Evolutionary conservation across 1,284 basidiomycete genomes (phyloP).

Genomic region (Salmacisia buchloeana): DNA sequence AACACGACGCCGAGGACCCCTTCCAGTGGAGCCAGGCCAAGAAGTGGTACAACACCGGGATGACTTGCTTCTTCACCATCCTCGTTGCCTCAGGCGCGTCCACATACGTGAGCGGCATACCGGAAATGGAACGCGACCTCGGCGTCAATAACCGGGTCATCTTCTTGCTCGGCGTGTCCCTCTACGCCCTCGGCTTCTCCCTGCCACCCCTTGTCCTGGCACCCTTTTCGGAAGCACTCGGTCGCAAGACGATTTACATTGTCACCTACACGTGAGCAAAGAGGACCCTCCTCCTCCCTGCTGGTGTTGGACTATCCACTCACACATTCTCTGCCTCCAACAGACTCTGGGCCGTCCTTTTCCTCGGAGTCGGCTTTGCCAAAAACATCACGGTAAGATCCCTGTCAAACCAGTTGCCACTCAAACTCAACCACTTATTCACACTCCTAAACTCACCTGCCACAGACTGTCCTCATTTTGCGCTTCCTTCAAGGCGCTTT

Average conservation of each 20-base stretch:
- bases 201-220: conserved; percentile 61
- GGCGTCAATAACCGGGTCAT: conserved; percentile 61
- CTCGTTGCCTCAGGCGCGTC: conserved; percentile 56
- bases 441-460: no score
- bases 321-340: conserved; percentile 33
- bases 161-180: conserved; percentile 59
- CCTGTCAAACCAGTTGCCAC: no score
- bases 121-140: conserved; percentile 64
- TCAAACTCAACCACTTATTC: neutral
- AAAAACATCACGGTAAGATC: conserved; percentile 58
- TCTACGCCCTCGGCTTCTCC: conserved; percentile 61
- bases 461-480: conserved; percentile 62
- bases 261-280: no score
- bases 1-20: conserved; percentile 58
- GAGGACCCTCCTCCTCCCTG: no score
- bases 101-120: conserved; percentile 60
- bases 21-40: conserved; percentile 56
- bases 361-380: conserved; percentile 46
- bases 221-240: conserved; percentile 72
- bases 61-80: conserved; percentile 57
- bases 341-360: conserved; percentile 27
- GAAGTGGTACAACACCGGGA: conserved; percentile 62
- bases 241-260: conserved; percentile 65
- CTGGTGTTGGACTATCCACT: no score
- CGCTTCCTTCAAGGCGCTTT: conserved; percentile 66